Evolutionary conservation across 1,284 basidiomycete species (phyloP), one percentile per base, ranked within the genome.

Genomic region (Tilletia indica): DNA sequence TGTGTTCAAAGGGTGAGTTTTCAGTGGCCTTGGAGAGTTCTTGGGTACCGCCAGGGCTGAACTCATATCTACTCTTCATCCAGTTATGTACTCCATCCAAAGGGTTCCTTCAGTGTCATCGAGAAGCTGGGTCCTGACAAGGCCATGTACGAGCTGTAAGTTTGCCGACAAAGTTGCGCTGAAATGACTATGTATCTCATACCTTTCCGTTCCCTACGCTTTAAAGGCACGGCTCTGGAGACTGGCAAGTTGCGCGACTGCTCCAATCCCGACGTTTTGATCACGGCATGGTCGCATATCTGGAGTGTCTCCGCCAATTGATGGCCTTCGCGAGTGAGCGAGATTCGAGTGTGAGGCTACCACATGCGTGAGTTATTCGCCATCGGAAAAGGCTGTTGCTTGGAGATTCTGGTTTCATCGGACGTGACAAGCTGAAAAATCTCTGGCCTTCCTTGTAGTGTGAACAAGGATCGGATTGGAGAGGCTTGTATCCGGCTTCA

Each of bases 231-330:
- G 77, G 75, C 4, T 73, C 72, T 3, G 72, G 72, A 12, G 81
- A 97, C 82, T 87, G 97, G 67, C 91, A 94, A 76, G 72, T 96
- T 73, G 91, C 92, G 0, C 89, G 94, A 42, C 84, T 99, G 19
- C 87, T 98, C 56, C 95, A 98, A 83, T 97, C 97, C 80, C 89
- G 96, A 36, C 89, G 96, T 19, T 99, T 99, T 85, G 96, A 98
- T 85, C 89, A 92, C 76, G 97, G 92, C 1, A 96, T 99, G 91
- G 93, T 96, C 4, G 93, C 93, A 2, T 93, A 99, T 78, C 87
- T 99, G 61, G 94, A 97, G 75, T 97, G 95, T 82, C 86, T 99
- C 56, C 90, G 93, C 77, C 94, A 98, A 82, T 86, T 97, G 49
- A 90, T 92, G 84, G 94, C 96, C 70, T 89, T 90, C 80, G 92